Evolutionary conservation across 2,329 filamentous ascomycete species (phyloP).

Genomic region (Chrysoporthe deuterocubensis): DNA sequence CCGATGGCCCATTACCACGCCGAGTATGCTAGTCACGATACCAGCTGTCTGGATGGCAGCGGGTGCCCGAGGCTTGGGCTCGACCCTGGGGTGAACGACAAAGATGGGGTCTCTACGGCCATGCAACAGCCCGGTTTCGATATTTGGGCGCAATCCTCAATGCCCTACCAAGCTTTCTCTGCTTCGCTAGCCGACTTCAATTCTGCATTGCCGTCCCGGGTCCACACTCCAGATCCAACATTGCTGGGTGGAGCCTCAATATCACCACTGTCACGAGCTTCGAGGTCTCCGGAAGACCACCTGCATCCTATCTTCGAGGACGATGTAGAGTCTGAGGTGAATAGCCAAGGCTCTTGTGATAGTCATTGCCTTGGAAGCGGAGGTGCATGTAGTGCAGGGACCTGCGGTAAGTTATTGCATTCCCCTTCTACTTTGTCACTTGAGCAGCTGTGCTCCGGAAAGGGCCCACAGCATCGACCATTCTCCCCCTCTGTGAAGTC

Average conservation of each 20-base stretch:
- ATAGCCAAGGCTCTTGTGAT: constrained; percentile 23
- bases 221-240: constrained; percentile 5
- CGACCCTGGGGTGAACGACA: constrained; percentile 10
- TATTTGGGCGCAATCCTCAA: not conserved
- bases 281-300: not conserved
- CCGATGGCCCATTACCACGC: constrained; percentile 8
- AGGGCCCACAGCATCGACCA: not conserved
- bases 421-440: not conserved
- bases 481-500: not conserved
- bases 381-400: constrained; percentile 27
- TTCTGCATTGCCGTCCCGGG: constrained; percentile 11
- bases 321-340: constrained; percentile 18
- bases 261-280: not conserved
- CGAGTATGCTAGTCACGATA: constrained; percentile 27
- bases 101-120: not conserved
- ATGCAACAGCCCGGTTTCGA: constrained; percentile 7
- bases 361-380: constrained; percentile 24
- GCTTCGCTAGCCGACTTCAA: constrained; percentile 25
- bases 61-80: constrained; percentile 27
- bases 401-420: constrained; percentile 16
- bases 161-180: not conserved
- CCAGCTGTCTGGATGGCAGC: constrained; percentile 26
- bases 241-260: not conserved
- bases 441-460: not conserved
- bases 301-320: constrained; percentile 8